Conservation (phyloP, 2,329 filamentous ascomycete genomes). For the Chalaropsis thielavioides region DNA sequence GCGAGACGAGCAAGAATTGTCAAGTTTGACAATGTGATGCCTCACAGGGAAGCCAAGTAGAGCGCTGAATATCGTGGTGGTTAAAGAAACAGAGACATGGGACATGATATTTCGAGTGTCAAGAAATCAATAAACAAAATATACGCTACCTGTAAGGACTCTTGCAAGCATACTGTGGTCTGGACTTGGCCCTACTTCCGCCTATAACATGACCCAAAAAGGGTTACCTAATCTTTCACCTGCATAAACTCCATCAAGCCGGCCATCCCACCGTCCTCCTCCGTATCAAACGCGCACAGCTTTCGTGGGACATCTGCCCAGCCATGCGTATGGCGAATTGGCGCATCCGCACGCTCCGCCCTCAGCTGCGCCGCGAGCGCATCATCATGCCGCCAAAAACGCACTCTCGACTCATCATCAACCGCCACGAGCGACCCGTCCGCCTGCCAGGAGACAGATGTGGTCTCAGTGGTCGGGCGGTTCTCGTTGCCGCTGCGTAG, state of each 20-base stretch:
- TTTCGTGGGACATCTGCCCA: neutral
- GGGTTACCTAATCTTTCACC: neutral
- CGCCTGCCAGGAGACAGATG: conserved; percentile 10
- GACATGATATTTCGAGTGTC: neutral
- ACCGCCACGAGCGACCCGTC: conserved; percentile 12
- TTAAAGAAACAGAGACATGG: neutral
- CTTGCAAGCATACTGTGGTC: conserved; percentile 9
- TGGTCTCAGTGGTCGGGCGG: conserved; percentile 6
- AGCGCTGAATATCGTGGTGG: neutral
- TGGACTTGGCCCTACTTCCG: neutral
- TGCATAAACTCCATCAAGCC: neutral
- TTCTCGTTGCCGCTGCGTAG: neutral
- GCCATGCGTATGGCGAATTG: conserved; percentile 2
- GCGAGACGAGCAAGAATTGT: conserved; percentile 1
- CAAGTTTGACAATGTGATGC: conserved; percentile 11
- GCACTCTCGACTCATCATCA: conserved; percentile 11
- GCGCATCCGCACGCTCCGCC: neutral
- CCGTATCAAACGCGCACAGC: neutral
- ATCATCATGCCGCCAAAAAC: conserved; percentile 10
- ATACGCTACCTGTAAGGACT: neutral
- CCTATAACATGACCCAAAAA: neutral
- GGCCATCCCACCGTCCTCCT: neutral
- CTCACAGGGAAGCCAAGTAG: neutral
- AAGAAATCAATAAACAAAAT: neutral
- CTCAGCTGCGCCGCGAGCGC: conserved; percentile 1